A percentile compares a stretch with the other conserved stretches of the same genome.
Conservation (phyloP, 2,329 filamentous ascomycete genomes). For the Colletotrichum liaoningense region DNA sequence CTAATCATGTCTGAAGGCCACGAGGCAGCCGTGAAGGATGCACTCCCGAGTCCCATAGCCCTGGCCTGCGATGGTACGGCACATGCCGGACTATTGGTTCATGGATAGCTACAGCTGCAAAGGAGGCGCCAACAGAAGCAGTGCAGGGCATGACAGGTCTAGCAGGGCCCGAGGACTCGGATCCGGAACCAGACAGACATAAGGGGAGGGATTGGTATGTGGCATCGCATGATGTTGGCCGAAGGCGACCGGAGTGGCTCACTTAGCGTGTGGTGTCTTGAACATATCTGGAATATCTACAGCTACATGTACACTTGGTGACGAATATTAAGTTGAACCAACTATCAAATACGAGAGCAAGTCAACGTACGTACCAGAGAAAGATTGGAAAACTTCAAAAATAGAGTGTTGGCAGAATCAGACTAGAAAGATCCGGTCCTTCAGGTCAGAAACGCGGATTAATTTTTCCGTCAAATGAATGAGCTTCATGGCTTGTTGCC, state of each 20-base stretch:
- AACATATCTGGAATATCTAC: not conserved
- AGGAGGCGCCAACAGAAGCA: not conserved
- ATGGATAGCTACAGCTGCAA: not conserved
- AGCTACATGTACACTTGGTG: not conserved
- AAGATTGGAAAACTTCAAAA: not conserved
- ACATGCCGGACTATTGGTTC: not conserved
- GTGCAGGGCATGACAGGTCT: not conserved
- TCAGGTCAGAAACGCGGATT: constrained; percentile 25
- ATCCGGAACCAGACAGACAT: constrained; percentile 18
- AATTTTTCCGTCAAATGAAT: constrained; percentile 35
- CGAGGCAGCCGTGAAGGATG: not conserved
- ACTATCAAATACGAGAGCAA: not conserved
- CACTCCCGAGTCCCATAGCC: constrained; percentile 1
- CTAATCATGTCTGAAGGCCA: not conserved
- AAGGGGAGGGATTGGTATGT: not conserved
- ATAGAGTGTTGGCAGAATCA: not conserved
- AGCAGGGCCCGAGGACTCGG: constrained; percentile 27
- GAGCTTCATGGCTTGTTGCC: constrained; percentile 2
- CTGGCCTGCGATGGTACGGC: constrained; percentile 12
- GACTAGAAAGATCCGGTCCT: constrained; percentile 14
- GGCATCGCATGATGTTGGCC: constrained; percentile 28
- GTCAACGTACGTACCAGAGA: not conserved
- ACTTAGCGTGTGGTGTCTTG: constrained; percentile 10
- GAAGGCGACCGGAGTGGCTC: not conserved
- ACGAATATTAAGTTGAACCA: not conserved